Conservation (phyloP, 2,329 filamentous ascomycete genomes). For the Pseudonectria buxi region DNA sequence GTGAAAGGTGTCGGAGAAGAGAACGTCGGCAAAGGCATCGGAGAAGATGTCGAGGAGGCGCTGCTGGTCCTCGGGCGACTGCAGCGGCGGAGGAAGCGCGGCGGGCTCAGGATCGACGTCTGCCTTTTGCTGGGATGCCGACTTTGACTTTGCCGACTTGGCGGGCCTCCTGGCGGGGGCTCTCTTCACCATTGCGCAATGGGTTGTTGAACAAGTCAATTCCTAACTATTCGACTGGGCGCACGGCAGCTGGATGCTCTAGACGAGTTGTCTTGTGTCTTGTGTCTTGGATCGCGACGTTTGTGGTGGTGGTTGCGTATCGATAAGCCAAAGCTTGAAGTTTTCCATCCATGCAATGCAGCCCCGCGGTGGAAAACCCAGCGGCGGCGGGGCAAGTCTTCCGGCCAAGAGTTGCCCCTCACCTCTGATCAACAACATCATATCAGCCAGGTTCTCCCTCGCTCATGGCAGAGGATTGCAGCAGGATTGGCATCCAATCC, state of each 20-base stretch:
- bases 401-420: background rate
- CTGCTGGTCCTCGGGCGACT: conserved; percentile 46
- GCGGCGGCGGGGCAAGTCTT: background rate
- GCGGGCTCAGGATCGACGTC: background rate
- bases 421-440: no score
- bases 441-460: no score
- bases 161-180: conserved; percentile 13
- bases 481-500: no score
- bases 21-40: conserved; percentile 49
- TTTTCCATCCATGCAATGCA: no score
- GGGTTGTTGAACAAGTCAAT: no score
- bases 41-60: conserved; percentile 67
- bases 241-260: no score
- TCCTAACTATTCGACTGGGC: no score
- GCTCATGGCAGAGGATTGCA: no score
- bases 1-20: conserved; percentile 42
- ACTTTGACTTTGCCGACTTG: background rate
- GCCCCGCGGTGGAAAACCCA: no score
- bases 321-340: no score
- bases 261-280: no score
- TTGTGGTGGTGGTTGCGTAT: no score
- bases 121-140: background rate
- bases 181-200: conserved; percentile 20
- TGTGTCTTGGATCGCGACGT: conserved; percentile 1
- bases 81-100: conserved; percentile 9